phyloP scores from a whole-genome alignment of 495 filamentous ascomycete species.

The Lophiotrema nucula region DNA sequence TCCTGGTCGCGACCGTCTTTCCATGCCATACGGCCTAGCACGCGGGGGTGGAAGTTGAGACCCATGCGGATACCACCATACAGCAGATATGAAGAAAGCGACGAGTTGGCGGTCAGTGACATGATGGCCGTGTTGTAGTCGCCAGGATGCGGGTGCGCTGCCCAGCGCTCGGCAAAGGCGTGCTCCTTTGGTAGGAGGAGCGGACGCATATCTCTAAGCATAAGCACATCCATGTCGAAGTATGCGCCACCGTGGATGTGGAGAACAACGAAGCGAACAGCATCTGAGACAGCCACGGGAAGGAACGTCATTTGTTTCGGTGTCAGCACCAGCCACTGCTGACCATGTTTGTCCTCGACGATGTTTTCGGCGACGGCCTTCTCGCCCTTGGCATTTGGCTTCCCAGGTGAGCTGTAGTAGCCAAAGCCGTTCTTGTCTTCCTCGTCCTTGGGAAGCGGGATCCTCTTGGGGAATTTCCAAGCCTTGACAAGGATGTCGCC shows the following conservation, averaged over 20 bases:
- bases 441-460: conserved; percentile 49
- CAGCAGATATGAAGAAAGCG: conserved; percentile 55
- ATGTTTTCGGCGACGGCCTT: conserved; percentile 50
- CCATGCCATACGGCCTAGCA: conserved; percentile 58
- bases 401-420: conserved; percentile 46
- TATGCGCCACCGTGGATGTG: conserved; percentile 57
- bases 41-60: conserved; percentile 57
- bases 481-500: conserved; percentile 53
- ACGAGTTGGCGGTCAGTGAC: conserved; percentile 55
- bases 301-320: conserved; percentile 54
- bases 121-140: conserved; percentile 62
- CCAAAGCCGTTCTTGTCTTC: conserved; percentile 44
- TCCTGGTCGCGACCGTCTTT: conserved; percentile 54
- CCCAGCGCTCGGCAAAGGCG: conserved; percentile 58
- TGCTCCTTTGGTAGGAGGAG: conserved; percentile 50
- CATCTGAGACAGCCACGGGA: conserved; percentile 39
- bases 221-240: conserved; percentile 59
- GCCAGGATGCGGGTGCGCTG: conserved; percentile 51
- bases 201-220: conserved; percentile 57
- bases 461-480: conserved; percentile 55
- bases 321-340: conserved; percentile 53
- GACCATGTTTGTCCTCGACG: conserved; percentile 46
- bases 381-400: conserved; percentile 45
- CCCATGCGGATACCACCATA: conserved; percentile 59
- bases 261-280: conserved; percentile 55